Evolutionary conservation across 192 early-diverging fungal genomes (phyloP), one percentile per base, ranked within the genome.

Genomic region (Coemansia sp.): DNA sequence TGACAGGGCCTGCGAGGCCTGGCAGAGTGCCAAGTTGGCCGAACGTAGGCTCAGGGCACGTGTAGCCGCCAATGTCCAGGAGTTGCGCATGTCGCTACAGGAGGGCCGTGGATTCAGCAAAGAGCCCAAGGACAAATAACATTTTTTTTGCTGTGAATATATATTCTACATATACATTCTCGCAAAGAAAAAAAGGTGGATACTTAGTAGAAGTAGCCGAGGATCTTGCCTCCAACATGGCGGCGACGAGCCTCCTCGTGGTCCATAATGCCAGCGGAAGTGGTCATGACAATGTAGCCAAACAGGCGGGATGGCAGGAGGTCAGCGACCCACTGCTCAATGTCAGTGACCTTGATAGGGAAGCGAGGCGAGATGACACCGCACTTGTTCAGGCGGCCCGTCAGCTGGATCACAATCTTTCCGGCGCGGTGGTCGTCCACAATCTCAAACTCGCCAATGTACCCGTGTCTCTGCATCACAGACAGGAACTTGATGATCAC

Each of bases 381-480:
- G 85, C 93, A 96, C 88, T 98, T 98, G 93, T 98, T 98, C 68
- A 98, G 82, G 71, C 97, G 95, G 68, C 97, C 95, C 69, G 90
- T 94, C 61, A 98, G 91, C 84, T 98, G 97, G 70, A 98, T 87
- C 42, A 98, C 92, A 65, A 98, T 94, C 91, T 97, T 97, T 80
- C 93, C 94, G 65, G 91, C 88, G 66, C 94, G 93, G 83, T 95
- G 94, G 82, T 98, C 95, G 82, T 98, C 94, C 65, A 98, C 88
- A 81, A 93, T 91, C 83, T 98, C 97, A 66, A 98, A 97, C 83
- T 97, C 97, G 71, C 95, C 95, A 84, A 98, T 96, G 87, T 98
- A 98, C 62, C 94, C 94, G 81, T 97, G 93, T 85, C 92, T 91
- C 86, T 97, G 97, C 95, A 98, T 98, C 67, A 97, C 93, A 63